Conservation (phyloP, 495 filamentous ascomycete genomes). For the Geopyxis carbonaria region DNA sequence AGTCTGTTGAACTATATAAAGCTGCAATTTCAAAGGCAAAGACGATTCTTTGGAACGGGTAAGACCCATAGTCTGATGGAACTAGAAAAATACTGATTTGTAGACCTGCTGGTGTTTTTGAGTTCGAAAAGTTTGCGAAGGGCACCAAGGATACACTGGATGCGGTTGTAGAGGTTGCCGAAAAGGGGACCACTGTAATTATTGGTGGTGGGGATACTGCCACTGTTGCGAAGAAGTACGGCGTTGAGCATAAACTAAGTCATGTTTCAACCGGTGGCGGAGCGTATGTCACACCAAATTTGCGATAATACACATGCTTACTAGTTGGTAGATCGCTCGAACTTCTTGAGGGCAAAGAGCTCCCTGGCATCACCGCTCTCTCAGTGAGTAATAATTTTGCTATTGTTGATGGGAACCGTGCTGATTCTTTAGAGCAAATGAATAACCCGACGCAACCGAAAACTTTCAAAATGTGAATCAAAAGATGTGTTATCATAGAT, state of each 20-base stretch:
- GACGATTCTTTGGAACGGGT: conserved; percentile 96
- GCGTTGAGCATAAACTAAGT: conserved; percentile 86
- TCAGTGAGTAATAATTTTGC: conserved; percentile 48
- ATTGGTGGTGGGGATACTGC: conserved; percentile 97
- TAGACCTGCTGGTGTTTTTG: conserved; percentile 82
- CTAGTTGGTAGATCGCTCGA: conserved; percentile 46
- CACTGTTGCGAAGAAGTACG: conserved; percentile 94
- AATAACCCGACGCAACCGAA: no score
- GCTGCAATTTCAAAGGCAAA: conserved; percentile 68
- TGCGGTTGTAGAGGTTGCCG: conserved; percentile 59
- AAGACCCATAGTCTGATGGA: conserved; percentile 1
- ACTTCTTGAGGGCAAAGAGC: conserved; percentile 89
- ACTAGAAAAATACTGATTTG: conserved; percentile 10
- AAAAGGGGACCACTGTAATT: conserved; percentile 81
- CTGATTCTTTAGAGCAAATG: conserved; percentile 16
- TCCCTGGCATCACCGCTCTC: conserved; percentile 86
- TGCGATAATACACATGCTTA: conserved; percentile 4
- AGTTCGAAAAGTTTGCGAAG: conserved; percentile 81
- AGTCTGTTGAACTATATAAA: conserved; percentile 73
- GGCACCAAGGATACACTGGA: conserved; percentile 84
- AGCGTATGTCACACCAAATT: conserved; percentile 31
- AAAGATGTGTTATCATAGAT: no score
- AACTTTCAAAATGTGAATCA: background rate
- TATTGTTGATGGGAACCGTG: background rate
- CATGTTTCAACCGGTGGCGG: conserved; percentile 96